Percentiles rank a stretch among this genome's conserved stretches.
Evolutionary conservation across 768 basidiomycete species (phyloP).

Genomic region (Tricholoma hemisulphureum): DNA sequence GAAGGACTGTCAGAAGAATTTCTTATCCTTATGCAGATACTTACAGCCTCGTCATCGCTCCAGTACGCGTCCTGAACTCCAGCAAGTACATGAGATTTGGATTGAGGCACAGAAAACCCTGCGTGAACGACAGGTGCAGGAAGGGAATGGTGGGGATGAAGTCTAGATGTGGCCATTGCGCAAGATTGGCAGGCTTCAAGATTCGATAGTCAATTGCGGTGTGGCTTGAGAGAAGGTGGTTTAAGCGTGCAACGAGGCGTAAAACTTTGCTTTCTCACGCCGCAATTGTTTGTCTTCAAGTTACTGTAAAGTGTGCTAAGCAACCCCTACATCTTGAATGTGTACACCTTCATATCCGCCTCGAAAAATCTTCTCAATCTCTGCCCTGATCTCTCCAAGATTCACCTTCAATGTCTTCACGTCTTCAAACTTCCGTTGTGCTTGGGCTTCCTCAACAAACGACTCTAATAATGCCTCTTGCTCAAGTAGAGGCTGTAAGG

Average conservation of each 20-base stretch:
- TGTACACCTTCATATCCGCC: background rate
- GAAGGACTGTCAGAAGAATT: constrained; percentile 6
- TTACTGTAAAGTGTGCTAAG: too few relatives aligned
- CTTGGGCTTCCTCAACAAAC: constrained; percentile 88
- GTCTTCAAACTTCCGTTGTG: constrained; percentile 93
- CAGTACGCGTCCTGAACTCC: constrained; percentile 96
- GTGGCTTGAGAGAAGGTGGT: constrained; percentile 15
- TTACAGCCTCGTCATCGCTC: constrained; percentile 87
- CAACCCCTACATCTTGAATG: too few relatives aligned
- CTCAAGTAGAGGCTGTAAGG: constrained; percentile 85
- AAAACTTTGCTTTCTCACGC: constrained; percentile 23
- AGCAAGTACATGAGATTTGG: constrained; percentile 82
- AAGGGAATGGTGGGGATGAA: constrained; percentile 60
- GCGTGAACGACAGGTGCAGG: constrained; percentile 75
- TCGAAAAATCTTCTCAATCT: constrained; percentile 70
- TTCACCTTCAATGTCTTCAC: constrained; percentile 79
- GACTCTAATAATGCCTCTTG: constrained; percentile 90
- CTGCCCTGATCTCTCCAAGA: constrained; percentile 76
- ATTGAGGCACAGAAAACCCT: constrained; percentile 68
- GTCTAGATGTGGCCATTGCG: constrained; percentile 52
- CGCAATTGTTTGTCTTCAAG: constrained; percentile 19
- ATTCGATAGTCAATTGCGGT: constrained; percentile 5
- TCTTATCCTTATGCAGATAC: constrained; percentile 19
- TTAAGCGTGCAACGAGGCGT: constrained; percentile 16
- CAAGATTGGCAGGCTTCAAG: background rate